phyloP scores from a whole-genome alignment of 306 rosid genomes.

The Rosa multiflora region DNA sequence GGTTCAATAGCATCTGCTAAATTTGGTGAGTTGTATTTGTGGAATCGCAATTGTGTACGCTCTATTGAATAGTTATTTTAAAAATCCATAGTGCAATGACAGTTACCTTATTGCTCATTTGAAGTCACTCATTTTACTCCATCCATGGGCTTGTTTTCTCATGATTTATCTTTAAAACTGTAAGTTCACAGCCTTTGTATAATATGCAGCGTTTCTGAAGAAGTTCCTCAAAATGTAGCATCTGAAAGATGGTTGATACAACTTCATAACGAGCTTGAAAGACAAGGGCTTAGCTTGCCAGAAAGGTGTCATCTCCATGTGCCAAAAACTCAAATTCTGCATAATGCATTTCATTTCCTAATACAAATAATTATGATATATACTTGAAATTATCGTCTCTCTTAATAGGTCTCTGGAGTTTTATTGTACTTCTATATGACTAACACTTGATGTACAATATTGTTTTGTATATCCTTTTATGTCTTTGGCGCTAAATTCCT shows the following conservation, averaged over 20 bases:
- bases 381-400: background rate
- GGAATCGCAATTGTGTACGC: background rate
- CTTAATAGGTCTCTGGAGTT: background rate
- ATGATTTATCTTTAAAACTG: conserved; percentile 15
- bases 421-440: background rate
- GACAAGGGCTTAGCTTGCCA: conserved; percentile 65
- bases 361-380: conserved; percentile 1
- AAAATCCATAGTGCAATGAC: background rate
- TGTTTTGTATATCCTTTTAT: background rate
- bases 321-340: background rate
- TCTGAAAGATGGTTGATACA: conserved; percentile 61
- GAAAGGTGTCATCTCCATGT: conserved; percentile 49
- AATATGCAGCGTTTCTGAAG: conserved; percentile 48
- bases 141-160: background rate
- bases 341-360: background rate
- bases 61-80: background rate
- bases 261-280: conserved; percentile 64
- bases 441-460: background rate
- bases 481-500: background rate
- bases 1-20: background rate
- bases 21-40: background rate
- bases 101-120: background rate
- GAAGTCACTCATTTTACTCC: background rate
- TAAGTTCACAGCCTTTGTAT: conserved; percentile 22
- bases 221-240: conserved; percentile 39